Evolutionary conservation across 2,329 filamentous ascomycete species (phyloP).

Genomic region (Aspergillus cejpii): DNA sequence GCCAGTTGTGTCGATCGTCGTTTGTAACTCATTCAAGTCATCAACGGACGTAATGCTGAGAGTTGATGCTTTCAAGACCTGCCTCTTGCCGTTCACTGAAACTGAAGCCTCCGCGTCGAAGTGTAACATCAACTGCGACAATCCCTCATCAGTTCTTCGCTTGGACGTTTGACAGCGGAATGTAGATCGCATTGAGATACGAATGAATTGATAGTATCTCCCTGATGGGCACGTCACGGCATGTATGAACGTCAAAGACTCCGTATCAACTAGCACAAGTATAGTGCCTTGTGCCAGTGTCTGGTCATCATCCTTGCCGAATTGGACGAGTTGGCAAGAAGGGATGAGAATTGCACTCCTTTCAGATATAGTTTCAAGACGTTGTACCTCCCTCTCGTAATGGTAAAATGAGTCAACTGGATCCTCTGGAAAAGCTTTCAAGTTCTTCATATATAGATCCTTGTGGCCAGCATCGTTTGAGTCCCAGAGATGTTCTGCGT

Average conservation of each 20-base stretch:
- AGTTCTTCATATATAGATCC: constrained; percentile 4
- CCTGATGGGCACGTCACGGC: not conserved
- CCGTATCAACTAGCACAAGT: constrained; percentile 1
- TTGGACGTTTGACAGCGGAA: not conserved
- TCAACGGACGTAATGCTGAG: constrained; percentile 8
- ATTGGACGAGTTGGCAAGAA: constrained; percentile 9
- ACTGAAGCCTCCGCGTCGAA: constrained; percentile 3
- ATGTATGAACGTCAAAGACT: constrained; percentile 10
- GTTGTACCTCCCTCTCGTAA: constrained; percentile 1
- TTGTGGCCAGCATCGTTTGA: constrained; percentile 3
- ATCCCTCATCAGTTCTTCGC: not conserved
- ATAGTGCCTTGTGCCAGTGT: constrained; percentile 3
- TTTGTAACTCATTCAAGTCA: constrained; percentile 8
- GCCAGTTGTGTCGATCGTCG: constrained; percentile 1
- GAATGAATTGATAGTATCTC: constrained; percentile 5
- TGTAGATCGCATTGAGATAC: constrained; percentile 5
- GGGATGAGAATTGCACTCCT: not conserved
- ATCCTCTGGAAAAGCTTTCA: constrained; percentile 1
- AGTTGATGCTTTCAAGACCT: not conserved
- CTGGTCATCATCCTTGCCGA: not conserved
- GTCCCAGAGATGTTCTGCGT: constrained; percentile 6
- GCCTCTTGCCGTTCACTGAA: constrained; percentile 8
- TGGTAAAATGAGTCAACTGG: constrained; percentile 6
- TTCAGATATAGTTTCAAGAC: not conserved
- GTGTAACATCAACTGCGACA: constrained; percentile 2